Evolutionary conservation across 495 filamentous ascomycete species (phyloP).

Genomic region (Symbiotaphrina buchneri): DNA sequence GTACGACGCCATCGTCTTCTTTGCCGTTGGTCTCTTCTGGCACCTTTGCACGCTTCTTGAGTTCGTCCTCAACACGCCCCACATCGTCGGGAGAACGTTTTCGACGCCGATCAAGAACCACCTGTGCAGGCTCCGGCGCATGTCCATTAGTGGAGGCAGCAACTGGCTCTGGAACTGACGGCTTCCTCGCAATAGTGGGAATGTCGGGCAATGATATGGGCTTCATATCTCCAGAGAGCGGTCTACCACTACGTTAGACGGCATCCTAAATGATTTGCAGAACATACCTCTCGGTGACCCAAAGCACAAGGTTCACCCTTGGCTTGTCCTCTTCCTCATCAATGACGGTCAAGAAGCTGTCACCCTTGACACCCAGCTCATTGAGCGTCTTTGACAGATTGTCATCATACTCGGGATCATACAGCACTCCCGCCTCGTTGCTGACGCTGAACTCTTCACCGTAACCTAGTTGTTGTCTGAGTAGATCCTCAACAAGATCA

Average conservation of each 20-base stretch:
- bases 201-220: too few relatives aligned
- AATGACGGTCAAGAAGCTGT: conserved; percentile 61
- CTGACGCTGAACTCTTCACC: conserved; percentile 62
- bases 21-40: conserved; percentile 11
- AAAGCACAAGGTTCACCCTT: conserved; percentile 61
- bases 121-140: neutral
- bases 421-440: conserved; percentile 50
- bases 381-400: conserved; percentile 57
- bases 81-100: conserved; percentile 23
- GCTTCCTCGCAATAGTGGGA: too few relatives aligned
- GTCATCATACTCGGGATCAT: conserved; percentile 73
- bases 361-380: conserved; percentile 50
- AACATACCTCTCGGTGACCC: conserved; percentile 22
- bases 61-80: conserved; percentile 16
- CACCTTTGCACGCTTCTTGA: conserved; percentile 21
- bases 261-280: too few relatives aligned
- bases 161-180: neutral
- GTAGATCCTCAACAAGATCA: conserved; percentile 55
- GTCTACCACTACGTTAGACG: too few relatives aligned
- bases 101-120: conserved; percentile 10
- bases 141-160: neutral
- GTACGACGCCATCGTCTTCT: conserved; percentile 20
- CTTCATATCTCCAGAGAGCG: conserved; percentile 16
- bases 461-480: conserved; percentile 52
- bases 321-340: conserved; percentile 71